Evolutionary conservation across 164 flowering plant species (phyloP).

Genomic region (Tinospora cordifolia): DNA sequence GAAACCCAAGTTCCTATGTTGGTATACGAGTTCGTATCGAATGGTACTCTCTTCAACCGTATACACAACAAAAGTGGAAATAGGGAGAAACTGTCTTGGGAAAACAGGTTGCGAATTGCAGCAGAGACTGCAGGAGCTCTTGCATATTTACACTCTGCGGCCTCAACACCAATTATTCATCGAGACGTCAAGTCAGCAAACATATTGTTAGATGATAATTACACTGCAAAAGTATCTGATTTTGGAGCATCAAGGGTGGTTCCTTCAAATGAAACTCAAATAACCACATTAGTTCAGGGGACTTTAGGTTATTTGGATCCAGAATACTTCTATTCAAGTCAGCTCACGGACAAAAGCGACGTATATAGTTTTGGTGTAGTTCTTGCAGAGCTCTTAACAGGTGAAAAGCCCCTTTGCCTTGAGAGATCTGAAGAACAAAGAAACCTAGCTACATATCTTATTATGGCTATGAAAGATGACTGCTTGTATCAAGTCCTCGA

Average conservation of each 20-base stretch:
- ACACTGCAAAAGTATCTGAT: slow-evolving; percentile 31
- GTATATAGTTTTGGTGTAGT: slow-evolving; percentile 31
- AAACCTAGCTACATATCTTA: slow-evolving; percentile 14
- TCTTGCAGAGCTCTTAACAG: slow-evolving; percentile 24
- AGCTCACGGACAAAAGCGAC: slow-evolving; percentile 24
- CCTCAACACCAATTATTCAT: slow-evolving; percentile 26
- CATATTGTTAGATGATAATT: slow-evolving; percentile 25
- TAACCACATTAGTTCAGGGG: slow-evolving; percentile 27
- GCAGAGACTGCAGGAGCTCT: slow-evolving; percentile 25
- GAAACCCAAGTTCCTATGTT: slow-evolving; percentile 20
- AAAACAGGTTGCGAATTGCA: slow-evolving; percentile 21
- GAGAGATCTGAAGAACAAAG: slow-evolving; percentile 16
- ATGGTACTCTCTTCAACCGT: slow-evolving; percentile 21
- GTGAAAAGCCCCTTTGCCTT: slow-evolving; percentile 15
- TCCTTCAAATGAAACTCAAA: slow-evolving; percentile 18
- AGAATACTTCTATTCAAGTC: slow-evolving; percentile 24
- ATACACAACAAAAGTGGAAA: slow-evolving; percentile 5
- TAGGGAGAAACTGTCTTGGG: slow-evolving; percentile 15
- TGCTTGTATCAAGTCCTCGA: slow-evolving; percentile 21
- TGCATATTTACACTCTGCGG: slow-evolving; percentile 30
- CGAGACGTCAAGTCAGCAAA: slow-evolving; percentile 36
- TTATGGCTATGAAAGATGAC: slow-evolving; percentile 16
- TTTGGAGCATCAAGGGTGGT: slow-evolving; percentile 34
- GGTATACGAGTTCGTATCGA: slow-evolving; percentile 21
- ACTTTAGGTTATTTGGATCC: slow-evolving; percentile 30